A percentile compares a stretch with the other conserved stretches of the same genome.
Conservation (phyloP, 148 eudicot genomes). For the Rhododendron mucronatum region DNA sequence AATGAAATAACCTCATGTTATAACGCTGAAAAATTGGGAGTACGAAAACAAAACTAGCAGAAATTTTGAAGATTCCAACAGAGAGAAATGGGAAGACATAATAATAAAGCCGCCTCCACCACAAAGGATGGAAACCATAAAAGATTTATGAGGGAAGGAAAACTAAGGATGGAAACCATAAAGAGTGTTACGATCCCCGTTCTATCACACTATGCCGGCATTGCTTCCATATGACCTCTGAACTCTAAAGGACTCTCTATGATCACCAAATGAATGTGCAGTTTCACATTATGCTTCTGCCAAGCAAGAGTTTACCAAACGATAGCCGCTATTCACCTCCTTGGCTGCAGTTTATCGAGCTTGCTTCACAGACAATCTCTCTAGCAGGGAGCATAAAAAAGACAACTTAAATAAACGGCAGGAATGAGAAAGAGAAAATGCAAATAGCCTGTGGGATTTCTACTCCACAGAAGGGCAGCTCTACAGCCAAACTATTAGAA, state of each 20-base stretch:
- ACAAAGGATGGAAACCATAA: too few relatives aligned
- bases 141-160: not conserved
- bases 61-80: not conserved
- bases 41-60: not conserved
- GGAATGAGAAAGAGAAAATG: not conserved
- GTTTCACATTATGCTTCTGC: not conserved
- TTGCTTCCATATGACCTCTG: not conserved
- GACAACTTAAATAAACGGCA: not conserved
- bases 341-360: constrained; percentile 1
- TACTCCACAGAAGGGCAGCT: not conserved
- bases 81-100: not conserved
- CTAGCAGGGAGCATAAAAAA: constrained; percentile 15
- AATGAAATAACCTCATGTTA: not conserved
- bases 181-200: not conserved
- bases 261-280: not conserved
- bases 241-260: not conserved
- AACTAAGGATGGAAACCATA: not conserved
- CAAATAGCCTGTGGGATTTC: not conserved
- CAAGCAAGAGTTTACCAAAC: not conserved
- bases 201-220: not conserved
- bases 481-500: not conserved
- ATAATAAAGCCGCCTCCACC: too few relatives aligned
- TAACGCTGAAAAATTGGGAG: not conserved
- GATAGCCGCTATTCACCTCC: not conserved
- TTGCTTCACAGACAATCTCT: constrained; percentile 56